Percentiles rank a stretch among this genome's conserved stretches.
These are phyloP conservation scores for Castanea sativa DNA, from an alignment of 306 rosid genomes.

Conservation along the genomic window DNA sequence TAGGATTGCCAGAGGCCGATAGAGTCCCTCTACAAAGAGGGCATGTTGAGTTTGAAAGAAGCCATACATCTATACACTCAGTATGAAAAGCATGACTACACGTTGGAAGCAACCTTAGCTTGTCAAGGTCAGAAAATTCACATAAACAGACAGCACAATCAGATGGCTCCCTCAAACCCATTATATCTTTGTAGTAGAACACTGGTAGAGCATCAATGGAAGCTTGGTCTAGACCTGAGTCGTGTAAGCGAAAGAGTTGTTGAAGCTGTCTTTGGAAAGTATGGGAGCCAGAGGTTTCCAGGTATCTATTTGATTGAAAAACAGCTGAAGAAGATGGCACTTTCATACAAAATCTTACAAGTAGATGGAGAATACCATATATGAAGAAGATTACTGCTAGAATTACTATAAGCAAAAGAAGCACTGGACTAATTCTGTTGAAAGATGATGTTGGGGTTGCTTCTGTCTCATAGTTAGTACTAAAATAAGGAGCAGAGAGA, in stretches of 20 bases:
- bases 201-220: slow-evolving; percentile 67
- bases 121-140: slow-evolving; percentile 62
- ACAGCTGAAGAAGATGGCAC: slow-evolving; percentile 43
- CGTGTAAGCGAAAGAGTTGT: slow-evolving; percentile 75
- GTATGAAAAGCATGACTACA: slow-evolving; percentile 90
- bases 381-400: slow-evolving; percentile 69
- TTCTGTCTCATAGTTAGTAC: slow-evolving; percentile 19
- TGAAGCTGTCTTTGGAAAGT: slow-evolving; percentile 82
- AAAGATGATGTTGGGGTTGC: slow-evolving; percentile 40
- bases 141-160: slow-evolving; percentile 86
- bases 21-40: slow-evolving; percentile 80
- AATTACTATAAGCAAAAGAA: slow-evolving; percentile 60
- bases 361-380: slow-evolving; percentile 58
- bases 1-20: slow-evolving; percentile 11
- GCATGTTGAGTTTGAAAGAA: slow-evolving; percentile 78
- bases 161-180: slow-evolving; percentile 67
- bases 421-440: slow-evolving; percentile 57
- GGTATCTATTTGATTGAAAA: slow-evolving; percentile 51
- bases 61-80: slow-evolving; percentile 86
- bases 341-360: slow-evolving; percentile 57
- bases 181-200: slow-evolving; percentile 56
- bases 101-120: slow-evolving; percentile 66
- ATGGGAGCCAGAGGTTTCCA: slow-evolving; percentile 41
- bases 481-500: slow-evolving; percentile 21
- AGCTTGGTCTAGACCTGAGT: slow-evolving; percentile 74